Evolutionary conservation across 441 rosid genomes (phyloP).

Genomic region (Erodium texanum): DNA sequence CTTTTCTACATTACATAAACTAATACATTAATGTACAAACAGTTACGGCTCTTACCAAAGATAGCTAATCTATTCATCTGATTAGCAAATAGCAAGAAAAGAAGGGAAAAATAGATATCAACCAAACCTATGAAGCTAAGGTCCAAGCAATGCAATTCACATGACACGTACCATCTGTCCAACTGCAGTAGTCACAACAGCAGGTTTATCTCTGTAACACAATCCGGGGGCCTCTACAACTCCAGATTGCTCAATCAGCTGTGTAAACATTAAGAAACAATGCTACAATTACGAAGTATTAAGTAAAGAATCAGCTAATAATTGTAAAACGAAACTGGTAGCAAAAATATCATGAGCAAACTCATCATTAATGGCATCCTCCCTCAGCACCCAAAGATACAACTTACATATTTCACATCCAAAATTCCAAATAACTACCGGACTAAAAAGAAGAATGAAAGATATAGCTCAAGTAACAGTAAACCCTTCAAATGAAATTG

Average conservation of each 20-base stretch:
- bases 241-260: conserved; percentile 64
- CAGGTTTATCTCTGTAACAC: conserved; percentile 34
- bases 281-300: not conserved
- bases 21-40: too few species aligned
- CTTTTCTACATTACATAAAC: too few species aligned
- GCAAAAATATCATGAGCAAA: not conserved
- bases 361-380: not conserved
- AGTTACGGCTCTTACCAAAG: too few species aligned
- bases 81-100: too few species aligned
- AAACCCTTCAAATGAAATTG: not conserved
- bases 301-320: conserved; percentile 1
- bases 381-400: too few species aligned
- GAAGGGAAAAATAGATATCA: too few species aligned
- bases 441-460: not conserved
- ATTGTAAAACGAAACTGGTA: not conserved
- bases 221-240: conserved; percentile 48
- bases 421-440: too few species aligned
- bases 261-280: conserved; percentile 16
- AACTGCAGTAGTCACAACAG: conserved; percentile 46
- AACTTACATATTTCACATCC: not conserved
- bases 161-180: conserved; percentile 59
- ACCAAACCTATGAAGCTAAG: not conserved
- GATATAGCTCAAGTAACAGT: not conserved
- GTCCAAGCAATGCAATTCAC: not conserved
- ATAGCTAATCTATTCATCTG: too few species aligned